These are phyloP conservation scores for Boechera divaricarpa DNA, from an alignment of 345 rosid species.

Conservation along the genomic window DNA sequence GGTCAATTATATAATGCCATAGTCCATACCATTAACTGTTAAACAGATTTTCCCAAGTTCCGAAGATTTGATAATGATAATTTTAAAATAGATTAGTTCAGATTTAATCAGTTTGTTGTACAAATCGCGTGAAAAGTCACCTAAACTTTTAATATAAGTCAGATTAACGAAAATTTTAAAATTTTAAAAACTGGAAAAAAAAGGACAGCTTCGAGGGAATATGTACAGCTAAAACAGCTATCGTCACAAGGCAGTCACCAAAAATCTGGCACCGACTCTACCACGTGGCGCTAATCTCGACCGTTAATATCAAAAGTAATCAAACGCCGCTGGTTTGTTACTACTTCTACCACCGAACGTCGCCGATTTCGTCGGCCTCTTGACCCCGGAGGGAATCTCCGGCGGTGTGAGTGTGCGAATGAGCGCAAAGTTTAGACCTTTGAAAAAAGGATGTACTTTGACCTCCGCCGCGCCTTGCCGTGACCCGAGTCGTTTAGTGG, in stretches of 20 bases:
- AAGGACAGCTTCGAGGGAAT: conserved; percentile 39
- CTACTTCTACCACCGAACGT: conserved; percentile 45
- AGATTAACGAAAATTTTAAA: conserved; percentile 10
- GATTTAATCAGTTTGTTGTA: conserved; percentile 2
- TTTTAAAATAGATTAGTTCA: background rate
- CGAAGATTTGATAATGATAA: conserved; percentile 13
- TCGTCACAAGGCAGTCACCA: conserved; percentile 45
- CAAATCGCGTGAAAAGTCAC: conserved; percentile 30
- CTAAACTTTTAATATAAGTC: conserved; percentile 15
- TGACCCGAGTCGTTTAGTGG: conserved; percentile 70
- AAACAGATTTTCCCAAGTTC: conserved; percentile 19
- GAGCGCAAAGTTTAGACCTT: conserved; percentile 79
- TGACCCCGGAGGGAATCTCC: conserved; percentile 53
- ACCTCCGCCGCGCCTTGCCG: conserved; percentile 87
- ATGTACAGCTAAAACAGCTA: conserved; percentile 46
- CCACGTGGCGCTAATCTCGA: conserved; percentile 49
- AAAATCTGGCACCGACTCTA: conserved; percentile 52
- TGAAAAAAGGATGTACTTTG: conserved; percentile 84
- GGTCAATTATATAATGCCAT: conserved; percentile 19
- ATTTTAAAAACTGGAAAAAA: background rate
- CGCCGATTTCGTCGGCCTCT: conserved; percentile 48
- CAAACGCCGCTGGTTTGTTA: conserved; percentile 59
- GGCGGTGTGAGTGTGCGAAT: conserved; percentile 80
- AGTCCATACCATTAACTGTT: background rate
- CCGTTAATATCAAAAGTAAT: conserved; percentile 59